A percentile compares a stretch with the other conserved stretches of the same genome.
Conservation (phyloP, 352 stramenopile genomes). For the Phytophthora palmivora region DNA sequence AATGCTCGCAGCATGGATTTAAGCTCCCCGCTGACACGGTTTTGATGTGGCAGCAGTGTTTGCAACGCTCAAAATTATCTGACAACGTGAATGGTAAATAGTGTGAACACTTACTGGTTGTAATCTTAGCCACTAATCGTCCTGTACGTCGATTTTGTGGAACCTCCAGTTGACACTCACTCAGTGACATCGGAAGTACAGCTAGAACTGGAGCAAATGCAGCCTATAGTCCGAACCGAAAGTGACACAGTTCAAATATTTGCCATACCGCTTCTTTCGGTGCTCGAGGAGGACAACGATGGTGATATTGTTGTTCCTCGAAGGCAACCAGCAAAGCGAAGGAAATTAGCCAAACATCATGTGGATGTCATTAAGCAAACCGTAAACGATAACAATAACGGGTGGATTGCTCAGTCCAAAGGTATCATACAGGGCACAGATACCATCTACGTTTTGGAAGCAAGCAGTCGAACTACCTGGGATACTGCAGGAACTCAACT, state of each 20-base stretch:
- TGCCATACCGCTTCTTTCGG: slow-evolving; percentile 14
- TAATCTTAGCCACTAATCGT: slow-evolving; percentile 4
- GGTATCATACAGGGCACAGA: slow-evolving; percentile 6
- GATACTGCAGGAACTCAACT: slow-evolving; percentile 49
- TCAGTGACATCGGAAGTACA: slow-evolving; percentile 34
- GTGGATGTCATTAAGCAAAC: too few relatives aligned
- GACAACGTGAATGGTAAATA: slow-evolving; percentile 10
- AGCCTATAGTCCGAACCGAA: not conserved
- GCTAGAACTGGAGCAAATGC: slow-evolving; percentile 20
- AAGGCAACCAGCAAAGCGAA: slow-evolving; percentile 19
- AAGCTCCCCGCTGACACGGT: slow-evolving; percentile 34
- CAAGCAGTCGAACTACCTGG: slow-evolving; percentile 32
- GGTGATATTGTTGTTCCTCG: slow-evolving; percentile 38
- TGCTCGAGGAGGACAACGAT: slow-evolving; percentile 23
- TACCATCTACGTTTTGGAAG: slow-evolving; percentile 31
- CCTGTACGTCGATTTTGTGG: slow-evolving; percentile 6
- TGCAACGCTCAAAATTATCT: slow-evolving; percentile 11
- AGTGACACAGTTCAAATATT: not conserved
- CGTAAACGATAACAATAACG: not conserved
- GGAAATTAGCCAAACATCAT: not conserved
- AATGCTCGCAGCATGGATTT: slow-evolving; percentile 70
- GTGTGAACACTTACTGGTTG: not conserved
- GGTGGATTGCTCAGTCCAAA: not conserved
- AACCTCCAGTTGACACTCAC: not conserved
- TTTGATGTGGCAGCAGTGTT: slow-evolving; percentile 23